These are phyloP conservation scores for Collybiopsis luxurians DNA, from an alignment of 768 basidiomycete genomes.

Conservation along the genomic window DNA sequence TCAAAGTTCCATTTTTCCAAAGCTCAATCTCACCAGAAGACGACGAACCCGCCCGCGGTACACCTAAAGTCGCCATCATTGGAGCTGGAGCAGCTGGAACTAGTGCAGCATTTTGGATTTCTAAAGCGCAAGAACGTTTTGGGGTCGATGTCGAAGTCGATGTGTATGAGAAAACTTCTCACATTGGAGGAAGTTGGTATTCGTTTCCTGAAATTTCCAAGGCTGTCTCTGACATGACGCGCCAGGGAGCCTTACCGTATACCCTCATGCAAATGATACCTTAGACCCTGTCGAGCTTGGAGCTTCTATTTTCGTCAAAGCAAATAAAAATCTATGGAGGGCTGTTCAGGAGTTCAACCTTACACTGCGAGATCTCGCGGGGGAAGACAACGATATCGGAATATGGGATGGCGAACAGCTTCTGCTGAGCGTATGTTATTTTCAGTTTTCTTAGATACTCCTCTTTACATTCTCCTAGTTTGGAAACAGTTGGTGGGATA, in stretches of 20 bases:
- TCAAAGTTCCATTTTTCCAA: slow-evolving; percentile 56
- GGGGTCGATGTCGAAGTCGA: slow-evolving; percentile 77
- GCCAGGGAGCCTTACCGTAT: slow-evolving; percentile 78
- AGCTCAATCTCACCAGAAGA: slow-evolving; percentile 21
- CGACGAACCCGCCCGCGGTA: slow-evolving; percentile 15
- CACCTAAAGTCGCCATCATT: slow-evolving; percentile 76
- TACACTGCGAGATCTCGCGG: slow-evolving; percentile 43
- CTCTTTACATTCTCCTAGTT: slow-evolving; percentile 28
- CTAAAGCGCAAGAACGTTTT: slow-evolving; percentile 69
- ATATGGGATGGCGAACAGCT: slow-evolving; percentile 85
- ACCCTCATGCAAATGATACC: slow-evolving; percentile 62
- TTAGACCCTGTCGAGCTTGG: slow-evolving; percentile 77
- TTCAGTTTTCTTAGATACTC: background rate
- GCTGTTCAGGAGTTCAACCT: slow-evolving; percentile 82
- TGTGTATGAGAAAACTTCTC: slow-evolving; percentile 73
- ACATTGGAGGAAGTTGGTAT: slow-evolving; percentile 83
- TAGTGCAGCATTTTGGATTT: slow-evolving; percentile 83
- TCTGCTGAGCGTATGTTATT: slow-evolving; percentile 52
- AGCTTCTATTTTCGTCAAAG: slow-evolving; percentile 81
- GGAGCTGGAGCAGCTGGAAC: slow-evolving; percentile 85
- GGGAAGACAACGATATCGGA: slow-evolving; percentile 52
- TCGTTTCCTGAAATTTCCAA: background rate
- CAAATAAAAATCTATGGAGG: slow-evolving; percentile 68
- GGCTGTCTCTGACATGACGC: too few species aligned
- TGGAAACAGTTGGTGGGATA: slow-evolving; percentile 67